A percentile compares a stretch with the other conserved stretches of the same genome.
phyloP scores from a whole-genome alignment of 1,139 yeast species.

The Taphrina pruni region DNA sequence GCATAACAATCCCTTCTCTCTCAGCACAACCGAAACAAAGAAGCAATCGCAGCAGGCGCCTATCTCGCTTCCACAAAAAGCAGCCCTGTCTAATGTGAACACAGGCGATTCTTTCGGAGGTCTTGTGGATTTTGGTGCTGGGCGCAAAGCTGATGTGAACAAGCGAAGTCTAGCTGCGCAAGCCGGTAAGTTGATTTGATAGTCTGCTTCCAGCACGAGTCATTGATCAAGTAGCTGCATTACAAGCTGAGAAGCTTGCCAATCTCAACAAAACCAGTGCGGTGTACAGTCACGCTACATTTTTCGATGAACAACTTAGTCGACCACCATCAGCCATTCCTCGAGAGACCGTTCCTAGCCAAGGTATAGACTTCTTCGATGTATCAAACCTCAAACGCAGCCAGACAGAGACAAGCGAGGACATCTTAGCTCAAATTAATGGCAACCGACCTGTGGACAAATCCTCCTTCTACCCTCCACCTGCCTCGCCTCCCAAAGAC shows the following conservation, averaged over 20 bases:
- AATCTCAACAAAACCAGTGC: neutral
- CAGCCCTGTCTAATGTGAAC: neutral
- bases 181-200: slow-evolving; percentile 16
- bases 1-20: slow-evolving; percentile 29
- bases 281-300: neutral
- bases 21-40: neutral
- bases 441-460: slow-evolving; percentile 27
- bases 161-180: slow-evolving; percentile 17
- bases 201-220: too few relatives aligned
- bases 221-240: slow-evolving; percentile 14
- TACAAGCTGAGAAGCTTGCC: slow-evolving; percentile 19
- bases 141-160: slow-evolving; percentile 1
- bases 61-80: neutral
- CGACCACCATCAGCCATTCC: slow-evolving; percentile 15
- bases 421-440: slow-evolving; percentile 33
- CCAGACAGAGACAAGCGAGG: slow-evolving; percentile 37
- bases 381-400: slow-evolving; percentile 12
- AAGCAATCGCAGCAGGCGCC: neutral
- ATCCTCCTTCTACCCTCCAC: slow-evolving; percentile 35
- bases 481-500: neutral
- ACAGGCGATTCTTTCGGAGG: slow-evolving; percentile 25
- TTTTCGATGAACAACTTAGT: slow-evolving; percentile 18
- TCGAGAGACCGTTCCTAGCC: neutral
- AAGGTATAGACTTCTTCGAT: neutral
- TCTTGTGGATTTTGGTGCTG: slow-evolving; percentile 26